These are phyloP conservation scores for Podila epicladia DNA, from an alignment of 192 early-diverging fungal species.

Conservation along the genomic window DNA sequence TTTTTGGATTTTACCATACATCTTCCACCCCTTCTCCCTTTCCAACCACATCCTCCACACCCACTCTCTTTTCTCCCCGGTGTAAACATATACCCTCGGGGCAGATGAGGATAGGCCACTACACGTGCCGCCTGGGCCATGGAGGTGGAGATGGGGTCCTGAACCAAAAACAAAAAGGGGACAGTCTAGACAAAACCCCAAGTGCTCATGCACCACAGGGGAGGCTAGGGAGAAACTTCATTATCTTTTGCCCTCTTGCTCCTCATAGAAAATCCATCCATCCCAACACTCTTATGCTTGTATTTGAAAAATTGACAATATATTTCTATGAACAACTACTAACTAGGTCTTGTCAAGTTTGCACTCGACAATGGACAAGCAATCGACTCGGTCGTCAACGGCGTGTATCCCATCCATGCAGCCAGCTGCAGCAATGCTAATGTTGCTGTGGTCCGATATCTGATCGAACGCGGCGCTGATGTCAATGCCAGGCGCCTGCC, in stretches of 20 bases:
- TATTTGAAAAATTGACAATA: background rate
- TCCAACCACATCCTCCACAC: background rate
- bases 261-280: background rate
- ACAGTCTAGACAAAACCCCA: too few species aligned
- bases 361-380: conserved; percentile 75
- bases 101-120: conserved; percentile 1
- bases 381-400: conserved; percentile 75
- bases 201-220: too few species aligned
- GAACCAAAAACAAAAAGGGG: too few species aligned
- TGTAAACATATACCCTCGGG: background rate
- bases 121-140: background rate
- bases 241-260: background rate
- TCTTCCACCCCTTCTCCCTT: background rate
- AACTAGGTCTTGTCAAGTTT: conserved; percentile 68
- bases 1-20: background rate
- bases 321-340: background rate
- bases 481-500: conserved; percentile 65
- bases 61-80: background rate
- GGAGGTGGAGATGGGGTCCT: too few species aligned
- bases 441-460: conserved; percentile 70
- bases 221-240: background rate
- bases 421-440: conserved; percentile 71
- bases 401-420: conserved; percentile 75
- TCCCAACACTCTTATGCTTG: background rate
- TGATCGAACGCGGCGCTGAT: conserved; percentile 78